These are phyloP conservation scores for Eleusine indica DNA, from an alignment of 176 grass and related monocot species.

Conservation along the genomic window DNA sequence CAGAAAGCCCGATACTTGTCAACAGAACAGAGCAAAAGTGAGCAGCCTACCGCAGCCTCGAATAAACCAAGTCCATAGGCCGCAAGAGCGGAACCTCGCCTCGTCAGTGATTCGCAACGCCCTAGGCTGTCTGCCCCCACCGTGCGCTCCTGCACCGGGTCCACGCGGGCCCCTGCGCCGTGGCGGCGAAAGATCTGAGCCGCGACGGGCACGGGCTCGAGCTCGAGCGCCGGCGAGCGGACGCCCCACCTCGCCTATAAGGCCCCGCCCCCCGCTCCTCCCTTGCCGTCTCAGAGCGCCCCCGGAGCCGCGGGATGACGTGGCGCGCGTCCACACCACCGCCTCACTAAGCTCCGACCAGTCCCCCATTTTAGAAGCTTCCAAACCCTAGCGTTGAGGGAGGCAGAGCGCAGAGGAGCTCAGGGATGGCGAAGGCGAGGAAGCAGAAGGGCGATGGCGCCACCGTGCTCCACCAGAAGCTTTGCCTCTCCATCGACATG, in stretches of 20 bases:
- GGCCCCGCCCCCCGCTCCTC: not conserved
- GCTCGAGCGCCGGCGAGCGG: constrained; percentile 47
- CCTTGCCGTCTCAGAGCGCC: not conserved
- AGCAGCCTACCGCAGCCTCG: not conserved
- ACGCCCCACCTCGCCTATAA: constrained; percentile 36
- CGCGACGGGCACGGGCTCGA: constrained; percentile 19
- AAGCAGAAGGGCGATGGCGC: constrained; percentile 83
- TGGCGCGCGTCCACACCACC: constrained; percentile 34
- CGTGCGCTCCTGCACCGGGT: constrained; percentile 30
- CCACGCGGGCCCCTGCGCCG: constrained; percentile 23
- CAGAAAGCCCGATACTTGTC: not conserved
- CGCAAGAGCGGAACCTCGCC: not conserved
- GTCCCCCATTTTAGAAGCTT: constrained; percentile 16
- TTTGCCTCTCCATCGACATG: constrained; percentile 96
- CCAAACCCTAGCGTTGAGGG: constrained; percentile 46
- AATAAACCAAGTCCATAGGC: constrained; percentile 26
- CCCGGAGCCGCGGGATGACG: constrained; percentile 41
- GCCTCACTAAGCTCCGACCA: constrained; percentile 43
- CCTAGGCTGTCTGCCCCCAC: constrained; percentile 7
- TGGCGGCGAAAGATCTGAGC: constrained; percentile 57
- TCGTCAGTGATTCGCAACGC: not conserved
- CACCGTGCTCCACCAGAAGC: constrained; percentile 91
- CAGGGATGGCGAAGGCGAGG: constrained; percentile 84
- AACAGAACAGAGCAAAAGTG: not conserved
- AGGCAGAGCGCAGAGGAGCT: constrained; percentile 27